Evolutionary conservation across 129 eudicot species (phyloP).

Genomic region (Artemisia argyi): DNA sequence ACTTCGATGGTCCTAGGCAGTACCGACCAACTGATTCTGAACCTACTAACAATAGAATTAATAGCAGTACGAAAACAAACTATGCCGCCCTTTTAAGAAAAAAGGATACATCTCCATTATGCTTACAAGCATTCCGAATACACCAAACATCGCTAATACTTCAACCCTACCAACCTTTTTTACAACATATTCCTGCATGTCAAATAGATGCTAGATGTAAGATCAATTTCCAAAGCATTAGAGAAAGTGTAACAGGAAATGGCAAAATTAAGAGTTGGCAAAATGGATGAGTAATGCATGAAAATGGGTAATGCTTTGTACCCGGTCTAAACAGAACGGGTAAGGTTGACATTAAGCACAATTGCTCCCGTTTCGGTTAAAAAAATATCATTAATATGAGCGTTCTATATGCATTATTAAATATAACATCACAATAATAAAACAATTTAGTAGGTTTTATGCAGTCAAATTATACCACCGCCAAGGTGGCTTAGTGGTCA

Average conservation of each 20-base stretch:
- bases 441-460: not conserved
- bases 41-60: too few relatives aligned
- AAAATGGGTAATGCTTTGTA: not conserved
- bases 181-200: constrained; percentile 72
- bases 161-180: constrained; percentile 72
- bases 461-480: not conserved
- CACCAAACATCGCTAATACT: constrained; percentile 77
- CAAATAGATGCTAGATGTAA: not conserved
- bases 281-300: not conserved
- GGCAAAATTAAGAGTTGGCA: not conserved
- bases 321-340: not conserved
- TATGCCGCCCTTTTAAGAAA: not conserved
- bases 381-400: too few relatives aligned
- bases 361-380: too few relatives aligned
- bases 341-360: not conserved
- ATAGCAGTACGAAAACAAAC: not conserved
- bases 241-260: not conserved
- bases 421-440: not conserved
- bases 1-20: too few relatives aligned
- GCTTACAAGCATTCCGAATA: constrained; percentile 73
- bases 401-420: too few relatives aligned
- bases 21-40: too few relatives aligned
- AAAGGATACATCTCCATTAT: constrained; percentile 81
- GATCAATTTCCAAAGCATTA: not conserved
- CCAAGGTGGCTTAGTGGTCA: too few relatives aligned